Percentiles rank a stretch among this genome's conserved stretches.
Evolutionary conservation across 139 green algal genomes (phyloP).

Genomic region (Edaphochlamys debaryana): DNA sequence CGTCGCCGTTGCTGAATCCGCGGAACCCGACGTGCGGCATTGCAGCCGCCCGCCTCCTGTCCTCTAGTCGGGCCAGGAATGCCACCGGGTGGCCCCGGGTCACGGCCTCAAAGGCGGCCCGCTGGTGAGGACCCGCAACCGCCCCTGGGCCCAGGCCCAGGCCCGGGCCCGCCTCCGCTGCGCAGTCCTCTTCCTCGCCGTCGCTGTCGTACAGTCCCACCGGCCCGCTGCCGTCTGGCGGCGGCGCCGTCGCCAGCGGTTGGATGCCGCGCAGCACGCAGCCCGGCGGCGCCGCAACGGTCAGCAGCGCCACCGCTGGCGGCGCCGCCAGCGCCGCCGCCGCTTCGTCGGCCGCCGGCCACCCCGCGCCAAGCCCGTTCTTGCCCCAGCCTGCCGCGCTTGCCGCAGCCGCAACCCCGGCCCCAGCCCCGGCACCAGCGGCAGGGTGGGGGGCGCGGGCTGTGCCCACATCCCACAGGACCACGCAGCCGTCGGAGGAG

Average conservation of each 20-base stretch:
- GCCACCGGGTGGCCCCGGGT: not conserved
- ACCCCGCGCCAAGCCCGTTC: too few relatives aligned
- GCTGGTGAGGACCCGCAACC: too few relatives aligned
- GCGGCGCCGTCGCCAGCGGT: not conserved
- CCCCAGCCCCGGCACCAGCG: too few relatives aligned
- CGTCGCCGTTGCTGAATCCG: too few relatives aligned
- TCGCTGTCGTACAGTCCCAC: too few relatives aligned
- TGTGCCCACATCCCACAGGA: conserved; percentile 31
- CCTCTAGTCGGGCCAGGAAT: not conserved
- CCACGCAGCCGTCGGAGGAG: conserved; percentile 21
- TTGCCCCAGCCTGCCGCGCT: too few relatives aligned
- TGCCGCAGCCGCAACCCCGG: too few relatives aligned
- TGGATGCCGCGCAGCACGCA: conserved; percentile 28
- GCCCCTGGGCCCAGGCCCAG: too few relatives aligned
- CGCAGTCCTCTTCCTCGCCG: not conserved
- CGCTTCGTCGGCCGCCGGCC: not conserved
- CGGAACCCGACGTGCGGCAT: too few relatives aligned
- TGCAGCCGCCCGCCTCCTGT: too few relatives aligned
- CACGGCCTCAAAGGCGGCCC: not conserved
- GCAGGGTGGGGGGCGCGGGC: not conserved
- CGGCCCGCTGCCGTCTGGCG: too few relatives aligned
- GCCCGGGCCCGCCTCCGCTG: too few relatives aligned
- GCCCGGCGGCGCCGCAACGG: not conserved
- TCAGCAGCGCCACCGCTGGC: not conserved
- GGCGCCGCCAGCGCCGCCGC: not conserved